Evolutionary conservation across 495 filamentous ascomycete genomes (phyloP), one percentile per base, ranked within the genome.

Genomic region (Lasiosphaeria hispida): DNA sequence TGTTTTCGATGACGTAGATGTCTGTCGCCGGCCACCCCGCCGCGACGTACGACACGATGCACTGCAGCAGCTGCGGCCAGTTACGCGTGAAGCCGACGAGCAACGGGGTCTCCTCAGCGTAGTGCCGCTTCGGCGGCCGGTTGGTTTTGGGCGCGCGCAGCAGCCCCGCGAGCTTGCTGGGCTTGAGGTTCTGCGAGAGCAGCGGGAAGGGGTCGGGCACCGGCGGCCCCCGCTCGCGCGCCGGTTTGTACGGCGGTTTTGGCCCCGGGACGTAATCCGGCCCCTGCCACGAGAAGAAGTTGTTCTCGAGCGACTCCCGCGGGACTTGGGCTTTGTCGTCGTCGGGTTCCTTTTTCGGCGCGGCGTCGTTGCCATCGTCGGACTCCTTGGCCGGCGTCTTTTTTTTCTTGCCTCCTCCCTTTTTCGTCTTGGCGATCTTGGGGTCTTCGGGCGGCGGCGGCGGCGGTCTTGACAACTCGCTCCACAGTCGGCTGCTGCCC

Each of bases 1-100:
- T 86, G 65, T 86, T 87, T 58, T 86, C 84, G 17, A 87, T 71
- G 6, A 87, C 75, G 53, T 79, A 80, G 55, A 87, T 85, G 55
- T 85, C 80, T 34, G 66, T 66, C 1, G 82, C 58, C 39, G 84
- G 84, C 84, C 83, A 86, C 9, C 84, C 84, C 0, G 83, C 80
- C 1, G 80, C 76, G 36, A 86, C 76, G 61, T 85, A 85, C 37
- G 75, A 79, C 18, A 83, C 76, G 1, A 85, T 76, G 15, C 77
- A 76, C 64, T 85, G 83, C 45, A 84, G 73, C 37, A 86, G 69
- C 42, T 83, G 62, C 11, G 78, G 75, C 80, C 80, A 84, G 63
- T 85, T 83, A 11, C 80, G 63, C 0, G 82, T 85, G 70, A 85
- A 85, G 44, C 82, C 83, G 52, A 85, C 79, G 30, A 85, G 72